These are phyloP conservation scores for Penicillium bovifimosum DNA, from an alignment of 495 filamentous ascomycete species.

Conservation along the genomic window DNA sequence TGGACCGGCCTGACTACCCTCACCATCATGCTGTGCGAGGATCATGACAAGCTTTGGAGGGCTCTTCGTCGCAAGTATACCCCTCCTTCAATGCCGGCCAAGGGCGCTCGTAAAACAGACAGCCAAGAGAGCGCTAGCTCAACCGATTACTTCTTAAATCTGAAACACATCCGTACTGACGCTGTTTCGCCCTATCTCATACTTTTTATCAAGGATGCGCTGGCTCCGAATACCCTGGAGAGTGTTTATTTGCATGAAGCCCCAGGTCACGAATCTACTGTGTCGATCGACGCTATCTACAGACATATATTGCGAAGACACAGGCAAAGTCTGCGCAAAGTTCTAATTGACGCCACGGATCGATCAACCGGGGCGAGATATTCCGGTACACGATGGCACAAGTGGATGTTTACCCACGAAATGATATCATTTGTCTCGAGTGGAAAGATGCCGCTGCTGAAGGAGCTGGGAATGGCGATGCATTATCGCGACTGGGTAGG, in stretches of 20 bases:
- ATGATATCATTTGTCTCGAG: constrained; percentile 74
- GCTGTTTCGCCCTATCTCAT: constrained; percentile 72
- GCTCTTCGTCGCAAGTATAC: constrained; percentile 66
- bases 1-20: constrained; percentile 73
- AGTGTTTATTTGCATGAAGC: constrained; percentile 79
- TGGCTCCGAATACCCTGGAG: constrained; percentile 81
- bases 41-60: constrained; percentile 79
- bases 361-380: constrained; percentile 33
- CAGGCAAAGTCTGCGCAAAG: constrained; percentile 63
- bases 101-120: constrained; percentile 15
- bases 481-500: constrained; percentile 86
- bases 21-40: constrained; percentile 73
- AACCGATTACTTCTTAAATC: constrained; percentile 60
- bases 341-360: constrained; percentile 72
- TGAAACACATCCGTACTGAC: constrained; percentile 82
- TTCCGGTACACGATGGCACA: constrained; percentile 48
- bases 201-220: constrained; percentile 74
- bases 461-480: constrained; percentile 71
- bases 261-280: constrained; percentile 46
- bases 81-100: constrained; percentile 37
- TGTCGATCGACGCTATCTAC: constrained; percentile 72
- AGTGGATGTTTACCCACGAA: constrained; percentile 75
- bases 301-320: constrained; percentile 68
- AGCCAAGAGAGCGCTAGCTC: constrained; percentile 10
- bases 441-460: constrained; percentile 70